Base-by-base conservation (phyloP, 306 rosid species). In the Cicer chorassanicum region DNA sequence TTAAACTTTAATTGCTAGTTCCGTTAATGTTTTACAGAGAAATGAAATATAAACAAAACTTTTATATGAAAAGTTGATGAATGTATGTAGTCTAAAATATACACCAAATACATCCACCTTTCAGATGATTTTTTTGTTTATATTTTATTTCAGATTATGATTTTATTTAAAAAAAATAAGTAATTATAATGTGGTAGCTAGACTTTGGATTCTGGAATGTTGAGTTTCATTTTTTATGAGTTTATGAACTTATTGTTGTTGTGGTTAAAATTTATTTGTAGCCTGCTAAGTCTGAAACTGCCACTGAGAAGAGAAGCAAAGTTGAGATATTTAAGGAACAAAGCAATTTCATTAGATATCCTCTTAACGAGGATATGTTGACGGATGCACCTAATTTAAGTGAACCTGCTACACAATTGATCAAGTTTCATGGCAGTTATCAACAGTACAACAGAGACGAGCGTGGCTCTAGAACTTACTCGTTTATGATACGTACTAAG, bases 361-460 rank as follows among this genome's bases (percentile, higher is more conserved):
- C 99, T 73, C 93, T 95, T 53, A 90, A 90, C 2, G 99, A 95
- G 87, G 99, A 95, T 83, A 75, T 92, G 79, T 72, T 87, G 81
- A 95, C 88, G 0, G 99, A 92, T 49, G 89, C 98, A 2, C 98
- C 99, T 8, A 92, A 95, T 54, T 83, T 95, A 13, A 84, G 93
- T 36, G 99, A 95, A 73, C 86, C 97, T n/a, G 97, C 96, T 6
- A 88, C 93, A 0, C 99, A 95, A 48, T 53, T 95, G 81, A 95
- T 95, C 62, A 95, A 95, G 90, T 95, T 95, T 71, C 99, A 95
- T 39, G 98, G 99, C 40, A 95, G 99, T 84, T 95, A 95, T 79
- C 97, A 92, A 57, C 99, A 92, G 81, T 95, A 95, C 69, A 87
- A 92, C 43, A 82, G 99, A 69, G 99, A 95, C 2, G 99, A 92